Evolutionary conservation across 805 yeast genomes (phyloP), one percentile per base, ranked within the genome.

Genomic region (Monosporozyma unispora): DNA sequence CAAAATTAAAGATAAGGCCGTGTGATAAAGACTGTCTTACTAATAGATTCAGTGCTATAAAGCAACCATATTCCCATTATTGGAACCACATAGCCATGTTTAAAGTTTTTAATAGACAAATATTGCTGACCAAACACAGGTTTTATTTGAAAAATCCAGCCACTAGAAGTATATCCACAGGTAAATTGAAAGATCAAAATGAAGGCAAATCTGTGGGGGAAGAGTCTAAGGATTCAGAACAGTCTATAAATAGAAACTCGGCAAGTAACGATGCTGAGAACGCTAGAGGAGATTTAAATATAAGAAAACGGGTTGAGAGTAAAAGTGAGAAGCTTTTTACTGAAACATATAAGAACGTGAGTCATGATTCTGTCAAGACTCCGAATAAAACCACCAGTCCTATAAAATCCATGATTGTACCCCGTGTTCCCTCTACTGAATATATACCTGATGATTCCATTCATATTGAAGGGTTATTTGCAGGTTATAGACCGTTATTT

Each of bases 401-500:
- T 22, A 45, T 45, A 7, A 47, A 35, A 23, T 41, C 44, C 21
- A 44, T 57, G 19, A 38, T 60, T 22, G 61, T 65, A 4, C 70
- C 70, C 7, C 56, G 54, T 31, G 66, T 66, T 2, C 57, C 61
- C 1, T 47, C 61, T 5, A 63, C 68, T 3, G 64, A 60, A 28
- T 54, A 63, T 53, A 57, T 66, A 9, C 54, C 62, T 2, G 50
- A 45, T 5, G 47, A 52, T 11, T 66, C 62, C n/a, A 52, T 66
- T 6, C 63, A 64, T 44, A 55, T 62, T 21, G 74, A 71, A 41
- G 72, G 76, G 2, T 58, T 75, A 37, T 71, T 73, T 55, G 75
- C 77, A 11, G 75, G 77, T 12, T 72, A 72, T 54, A 66, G 72
- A 33, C 78, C 78, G 2, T 57, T 75, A 37, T 70, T 71, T 49